Evolutionary conservation across 352 stramenopile species (phyloP).

Genomic region (Pythium biforme): DNA sequence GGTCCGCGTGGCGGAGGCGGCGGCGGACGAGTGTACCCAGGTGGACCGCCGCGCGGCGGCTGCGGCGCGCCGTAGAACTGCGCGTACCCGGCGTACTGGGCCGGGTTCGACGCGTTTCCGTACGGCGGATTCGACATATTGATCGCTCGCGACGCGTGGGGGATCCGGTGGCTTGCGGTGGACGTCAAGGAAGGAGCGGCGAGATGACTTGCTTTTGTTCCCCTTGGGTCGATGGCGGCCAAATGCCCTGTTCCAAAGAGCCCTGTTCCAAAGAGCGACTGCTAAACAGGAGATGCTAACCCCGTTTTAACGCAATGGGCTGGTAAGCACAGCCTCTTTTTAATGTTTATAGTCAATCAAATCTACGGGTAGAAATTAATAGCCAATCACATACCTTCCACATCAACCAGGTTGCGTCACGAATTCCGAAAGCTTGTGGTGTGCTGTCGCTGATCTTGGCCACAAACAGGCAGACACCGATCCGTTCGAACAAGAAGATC

Average conservation of each 20-base stretch:
- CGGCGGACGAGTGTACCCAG: conserved; percentile 30
- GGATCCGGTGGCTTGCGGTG: neutral
- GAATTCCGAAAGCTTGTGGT: neutral
- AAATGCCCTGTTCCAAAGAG: neutral
- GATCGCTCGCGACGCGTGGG: conserved; percentile 12
- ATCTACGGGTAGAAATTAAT: neutral
- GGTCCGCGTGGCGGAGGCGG: conserved; percentile 26
- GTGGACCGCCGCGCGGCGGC: conserved; percentile 22
- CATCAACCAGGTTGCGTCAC: neutral
- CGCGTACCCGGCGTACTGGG: conserved; percentile 26
- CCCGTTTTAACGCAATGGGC: neutral
- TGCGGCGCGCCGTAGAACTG: conserved; percentile 25
- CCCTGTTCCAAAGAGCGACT: neutral
- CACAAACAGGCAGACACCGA: conserved; percentile 7
- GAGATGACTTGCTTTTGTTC: too few relatives aligned
- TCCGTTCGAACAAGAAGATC: neutral
- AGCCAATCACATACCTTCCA: neutral
- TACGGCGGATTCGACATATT: conserved; percentile 24
- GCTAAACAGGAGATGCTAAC: neutral
- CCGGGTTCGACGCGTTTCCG: conserved; percentile 23
- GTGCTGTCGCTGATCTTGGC: neutral
- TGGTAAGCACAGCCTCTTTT: neutral
- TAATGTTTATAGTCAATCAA: conserved; percentile 16
- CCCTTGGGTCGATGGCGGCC: too few relatives aligned
- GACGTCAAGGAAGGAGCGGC: too few relatives aligned